Conservation (phyloP, 139 green algal species). For the Deuterostichococcus epilithicus region DNA sequence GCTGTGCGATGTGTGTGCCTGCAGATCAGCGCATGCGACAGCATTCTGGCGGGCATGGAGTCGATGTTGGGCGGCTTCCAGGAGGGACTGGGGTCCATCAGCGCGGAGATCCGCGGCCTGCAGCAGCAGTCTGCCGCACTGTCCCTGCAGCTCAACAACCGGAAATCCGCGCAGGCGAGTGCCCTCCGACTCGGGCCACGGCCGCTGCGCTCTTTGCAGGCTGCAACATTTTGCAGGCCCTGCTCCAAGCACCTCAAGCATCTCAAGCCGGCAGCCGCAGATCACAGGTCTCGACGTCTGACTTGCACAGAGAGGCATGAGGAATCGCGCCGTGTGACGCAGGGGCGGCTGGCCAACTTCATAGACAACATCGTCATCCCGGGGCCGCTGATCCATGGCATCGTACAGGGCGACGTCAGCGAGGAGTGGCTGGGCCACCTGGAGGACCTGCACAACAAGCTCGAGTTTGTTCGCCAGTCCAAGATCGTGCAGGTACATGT, state of each 20-base stretch:
- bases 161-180: slow-evolving; percentile 56
- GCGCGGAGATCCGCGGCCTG: slow-evolving; percentile 75
- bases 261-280: too few species aligned
- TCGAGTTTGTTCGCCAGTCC: slow-evolving; percentile 10
- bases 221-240: not conserved
- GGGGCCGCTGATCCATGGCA: slow-evolving; percentile 63
- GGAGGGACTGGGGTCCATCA: slow-evolving; percentile 69
- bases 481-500: not conserved
- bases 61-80: slow-evolving; percentile 83
- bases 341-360: slow-evolving; percentile 69
- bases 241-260: too few species aligned
- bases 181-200: not conserved
- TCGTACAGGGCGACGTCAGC: slow-evolving; percentile 71
- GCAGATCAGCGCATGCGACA: slow-evolving; percentile 87
- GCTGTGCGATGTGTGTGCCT: not conserved
- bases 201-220: not conserved
- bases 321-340: not conserved
- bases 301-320: not conserved
- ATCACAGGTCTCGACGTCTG: not conserved
- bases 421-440: slow-evolving; percentile 46
- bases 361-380: slow-evolving; percentile 78
- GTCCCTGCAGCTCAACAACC: slow-evolving; percentile 83
- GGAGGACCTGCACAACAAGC: slow-evolving; percentile 20
- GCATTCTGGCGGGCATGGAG: slow-evolving; percentile 88
- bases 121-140: slow-evolving; percentile 82